Evolutionary conservation across 2,329 filamentous ascomycete genomes (phyloP).

Genomic region (Trichocomaceae sp.): DNA sequence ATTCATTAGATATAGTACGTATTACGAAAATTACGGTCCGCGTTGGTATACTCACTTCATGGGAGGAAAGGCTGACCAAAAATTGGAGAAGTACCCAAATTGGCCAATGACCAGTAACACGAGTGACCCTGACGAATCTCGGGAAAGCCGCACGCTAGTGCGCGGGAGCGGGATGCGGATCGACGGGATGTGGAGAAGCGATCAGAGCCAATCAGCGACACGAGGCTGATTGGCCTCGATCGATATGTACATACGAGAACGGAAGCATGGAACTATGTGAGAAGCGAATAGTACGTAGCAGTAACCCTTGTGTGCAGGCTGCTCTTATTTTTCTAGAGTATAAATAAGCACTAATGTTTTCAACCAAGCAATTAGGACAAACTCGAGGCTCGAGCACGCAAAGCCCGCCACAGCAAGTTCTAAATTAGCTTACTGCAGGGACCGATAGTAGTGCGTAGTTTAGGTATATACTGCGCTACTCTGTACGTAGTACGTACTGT

Average conservation of each 20-base stretch:
- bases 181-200: not conserved
- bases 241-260: not conserved
- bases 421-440: not conserved
- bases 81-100: no score
- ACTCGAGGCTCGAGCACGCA: not conserved
- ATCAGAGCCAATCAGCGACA: not conserved
- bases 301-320: not conserved
- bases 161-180: not conserved
- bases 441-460: not conserved
- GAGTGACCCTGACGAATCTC: conserved; percentile 10
- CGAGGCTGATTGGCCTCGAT: not conserved
- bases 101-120: no score
- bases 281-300: not conserved
- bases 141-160: conserved; percentile 13
- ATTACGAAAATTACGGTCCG: not conserved
- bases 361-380: not conserved
- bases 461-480: not conserved
- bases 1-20: not conserved
- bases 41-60: no score
- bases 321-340: not conserved
- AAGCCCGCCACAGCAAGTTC: not conserved
- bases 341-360: not conserved
- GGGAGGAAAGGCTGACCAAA: no score
- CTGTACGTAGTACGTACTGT: not conserved
- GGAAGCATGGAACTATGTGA: not conserved